Evolutionary conservation across 2,329 filamentous ascomycete species (phyloP), one percentile per base, ranked within the genome.

Genomic region (Sclerotinia borealis): DNA sequence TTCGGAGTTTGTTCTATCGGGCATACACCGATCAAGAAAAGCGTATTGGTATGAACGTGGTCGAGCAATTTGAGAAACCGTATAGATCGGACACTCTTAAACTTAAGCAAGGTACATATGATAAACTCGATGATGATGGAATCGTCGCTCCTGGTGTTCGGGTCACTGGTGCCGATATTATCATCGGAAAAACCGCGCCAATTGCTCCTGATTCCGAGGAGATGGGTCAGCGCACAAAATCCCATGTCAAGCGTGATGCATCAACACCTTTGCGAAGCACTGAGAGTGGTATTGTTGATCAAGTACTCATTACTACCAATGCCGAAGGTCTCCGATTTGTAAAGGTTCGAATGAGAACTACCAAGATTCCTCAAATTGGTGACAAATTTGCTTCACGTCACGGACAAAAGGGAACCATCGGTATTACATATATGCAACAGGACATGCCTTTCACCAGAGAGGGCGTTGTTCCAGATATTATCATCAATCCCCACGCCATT

Each of bases 341-440:
- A 77, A 99, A 99, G 79, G 93, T 99, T 63, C 90, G 95, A 66
- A 96, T 97, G 73, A 85, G 95, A 76, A 98, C 95, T 4, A 99
- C 96, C 61, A 99, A 99, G 82, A 87, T 98, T 48, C 95, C 95
- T 0, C 96, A 99, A 78, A 98, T 99, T 76, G 95, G 95, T 73
- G 95, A 99, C 80, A 99, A 99, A 77, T 99, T 99, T 76, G 96
- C 95, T 9, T 99, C 96, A 72, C 92, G 95, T 79, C 96, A 99
- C 85, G 95, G 95, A 74, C 95, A 99, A 74, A 99, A 99, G 79
- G 95, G 95, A 80, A 99, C 95, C 1, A 97, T 99, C 74, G 96
- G 96, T 86, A 93, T 99, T 69, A 98, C 95, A 1, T 99, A 96
- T 77, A 87, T 93, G 56, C 91, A 96, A 72, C 95, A 99, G 77